A percentile compares a stretch with the other conserved stretches of the same genome.
These are phyloP conservation scores for Cytospora piceicola DNA, from an alignment of 2,329 filamentous ascomycete species.

Conservation along the genomic window DNA sequence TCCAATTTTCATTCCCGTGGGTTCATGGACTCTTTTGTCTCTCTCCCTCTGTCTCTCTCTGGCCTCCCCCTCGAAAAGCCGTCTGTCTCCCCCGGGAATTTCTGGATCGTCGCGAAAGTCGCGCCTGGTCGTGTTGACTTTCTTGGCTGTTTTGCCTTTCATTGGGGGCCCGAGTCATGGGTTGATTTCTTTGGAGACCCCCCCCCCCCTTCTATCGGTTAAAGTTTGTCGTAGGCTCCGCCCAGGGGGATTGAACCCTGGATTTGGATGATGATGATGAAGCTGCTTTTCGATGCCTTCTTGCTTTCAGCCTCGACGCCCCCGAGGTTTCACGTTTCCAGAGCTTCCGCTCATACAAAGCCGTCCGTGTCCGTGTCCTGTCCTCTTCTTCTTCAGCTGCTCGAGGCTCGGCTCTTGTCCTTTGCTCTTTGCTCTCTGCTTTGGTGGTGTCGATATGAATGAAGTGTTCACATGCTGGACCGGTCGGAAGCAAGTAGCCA, in stretches of 20 bases:
- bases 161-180: neutral
- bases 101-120: no score
- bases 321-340: neutral
- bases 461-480: neutral
- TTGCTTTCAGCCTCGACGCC: no score
- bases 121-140: neutral
- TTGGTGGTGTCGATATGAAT: no score
- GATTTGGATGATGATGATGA: no score
- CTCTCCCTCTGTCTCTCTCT: neutral
- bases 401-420: neutral
- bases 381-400: neutral
- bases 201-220: neutral
- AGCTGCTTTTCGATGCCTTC: neutral
- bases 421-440: neutral
- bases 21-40: neutral
- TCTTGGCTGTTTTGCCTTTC: neutral
- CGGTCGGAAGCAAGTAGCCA: neutral
- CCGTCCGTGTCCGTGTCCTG: neutral
- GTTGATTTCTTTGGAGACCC: neutral
- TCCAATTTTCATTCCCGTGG: no score
- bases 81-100: no score
- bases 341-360: neutral
- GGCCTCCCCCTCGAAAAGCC: neutral
- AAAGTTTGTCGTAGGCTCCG: neutral
- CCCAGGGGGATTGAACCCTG: neutral